Percentiles rank a stretch among this genome's conserved stretches.
These are phyloP conservation scores for Boechera divaricarpa DNA, from an alignment of 345 rosid species.

Conservation along the genomic window DNA sequence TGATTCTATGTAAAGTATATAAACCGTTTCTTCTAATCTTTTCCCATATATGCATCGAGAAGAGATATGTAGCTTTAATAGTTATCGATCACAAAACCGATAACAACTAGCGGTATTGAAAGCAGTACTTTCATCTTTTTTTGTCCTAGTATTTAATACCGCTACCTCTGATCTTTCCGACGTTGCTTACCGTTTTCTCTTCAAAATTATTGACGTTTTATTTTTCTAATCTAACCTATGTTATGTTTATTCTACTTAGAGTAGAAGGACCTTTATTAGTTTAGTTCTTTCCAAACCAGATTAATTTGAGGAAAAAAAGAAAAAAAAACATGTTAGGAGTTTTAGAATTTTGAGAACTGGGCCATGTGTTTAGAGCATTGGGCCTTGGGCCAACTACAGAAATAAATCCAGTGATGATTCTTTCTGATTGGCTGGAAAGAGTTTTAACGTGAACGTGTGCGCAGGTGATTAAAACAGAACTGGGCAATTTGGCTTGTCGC, in stretches of 20 bases:
- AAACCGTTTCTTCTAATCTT: neutral
- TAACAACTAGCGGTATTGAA: too few species aligned
- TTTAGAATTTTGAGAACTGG: neutral
- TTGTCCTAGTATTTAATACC: too few species aligned
- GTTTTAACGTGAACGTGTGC: slow-evolving; percentile 19
- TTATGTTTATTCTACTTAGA: too few species aligned
- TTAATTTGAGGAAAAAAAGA: neutral
- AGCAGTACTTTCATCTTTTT: too few species aligned
- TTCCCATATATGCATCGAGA: neutral
- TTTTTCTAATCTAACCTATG: too few species aligned
- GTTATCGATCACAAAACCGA: too few species aligned
- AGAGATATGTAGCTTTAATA: too few species aligned
- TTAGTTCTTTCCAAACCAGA: neutral
- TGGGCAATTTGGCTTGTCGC: slow-evolving; percentile 39
- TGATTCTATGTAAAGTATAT: slow-evolving; percentile 32
- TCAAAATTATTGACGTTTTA: too few species aligned
- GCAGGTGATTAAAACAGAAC: slow-evolving; percentile 16
- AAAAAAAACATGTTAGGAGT: neutral
- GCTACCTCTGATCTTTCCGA: too few species aligned
- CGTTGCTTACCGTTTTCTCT: neutral
- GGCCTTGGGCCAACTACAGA: neutral
- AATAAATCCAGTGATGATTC: neutral
- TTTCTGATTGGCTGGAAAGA: slow-evolving; percentile 10
- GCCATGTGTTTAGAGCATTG: neutral
- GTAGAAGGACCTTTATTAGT: too few species aligned